Evolutionary conservation across 331 rosid species (phyloP).

Genomic region (Ulmus americana): DNA sequence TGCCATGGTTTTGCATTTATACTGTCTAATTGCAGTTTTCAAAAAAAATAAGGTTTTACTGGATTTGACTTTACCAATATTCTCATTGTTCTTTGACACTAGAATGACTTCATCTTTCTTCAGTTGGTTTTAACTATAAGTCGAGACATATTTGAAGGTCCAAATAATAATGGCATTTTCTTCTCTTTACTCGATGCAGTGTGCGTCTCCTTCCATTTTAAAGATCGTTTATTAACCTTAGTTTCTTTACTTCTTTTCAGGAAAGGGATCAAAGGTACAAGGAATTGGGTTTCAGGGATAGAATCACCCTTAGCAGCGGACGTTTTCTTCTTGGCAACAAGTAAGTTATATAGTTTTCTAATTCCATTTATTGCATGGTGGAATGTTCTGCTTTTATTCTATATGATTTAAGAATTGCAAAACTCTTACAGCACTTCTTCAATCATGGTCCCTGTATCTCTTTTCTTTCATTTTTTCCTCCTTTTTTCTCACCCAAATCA

Average conservation of each 20-base stretch:
- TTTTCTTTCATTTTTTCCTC: background rate
- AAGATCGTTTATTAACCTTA: constrained; percentile 11
- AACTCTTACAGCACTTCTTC: no score
- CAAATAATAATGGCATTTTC: no score
- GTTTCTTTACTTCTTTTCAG: constrained; percentile 32
- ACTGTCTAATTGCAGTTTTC: no score
- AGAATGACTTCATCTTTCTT: background rate
- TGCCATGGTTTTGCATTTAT: background rate
- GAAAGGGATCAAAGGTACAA: constrained; percentile 98
- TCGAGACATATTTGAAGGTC: no score
- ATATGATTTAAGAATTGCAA: background rate
- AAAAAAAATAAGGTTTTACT: background rate
- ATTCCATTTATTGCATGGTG: background rate
- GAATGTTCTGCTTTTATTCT: background rate
- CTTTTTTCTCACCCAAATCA: background rate
- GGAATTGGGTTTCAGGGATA: constrained; percentile 93
- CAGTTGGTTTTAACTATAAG: background rate
- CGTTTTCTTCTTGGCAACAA: constrained; percentile 98
- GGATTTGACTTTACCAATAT: background rate
- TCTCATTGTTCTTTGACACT: background rate
- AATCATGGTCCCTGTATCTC: no score
- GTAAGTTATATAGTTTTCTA: constrained; percentile 37
- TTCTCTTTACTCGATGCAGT: background rate
- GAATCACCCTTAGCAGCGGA: constrained; percentile 98
- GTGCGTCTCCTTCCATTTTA: constrained; percentile 3